Percentiles rank a stretch among this genome's conserved stretches.
Conservation (phyloP, 164 flowering plant genomes). For the Umbellularia californica region DNA sequence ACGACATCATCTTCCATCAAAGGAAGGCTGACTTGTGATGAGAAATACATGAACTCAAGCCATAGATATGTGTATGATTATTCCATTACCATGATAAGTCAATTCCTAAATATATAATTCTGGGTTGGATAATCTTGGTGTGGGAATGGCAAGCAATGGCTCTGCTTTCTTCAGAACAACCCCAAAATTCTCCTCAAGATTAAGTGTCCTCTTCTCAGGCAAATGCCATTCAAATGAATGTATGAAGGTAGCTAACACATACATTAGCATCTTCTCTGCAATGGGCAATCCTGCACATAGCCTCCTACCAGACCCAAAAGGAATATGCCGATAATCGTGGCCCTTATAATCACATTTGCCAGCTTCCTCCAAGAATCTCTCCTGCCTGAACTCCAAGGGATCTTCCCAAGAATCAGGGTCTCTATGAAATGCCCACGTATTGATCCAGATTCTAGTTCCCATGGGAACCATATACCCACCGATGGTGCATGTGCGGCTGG, state of each 20-base stretch:
- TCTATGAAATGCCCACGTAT: slow-evolving; percentile 44
- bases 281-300: slow-evolving; percentile 42
- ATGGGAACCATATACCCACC: slow-evolving; percentile 36
- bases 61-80: too few relatives aligned
- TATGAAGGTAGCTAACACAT: slow-evolving; percentile 31
- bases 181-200: slow-evolving; percentile 34
- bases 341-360: slow-evolving; percentile 20
- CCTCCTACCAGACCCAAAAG: slow-evolving; percentile 58
- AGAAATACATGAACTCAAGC: too few relatives aligned
- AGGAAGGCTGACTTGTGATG: too few relatives aligned
- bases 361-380: slow-evolving; percentile 20
- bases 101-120: slow-evolving; percentile 14
- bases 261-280: slow-evolving; percentile 33
- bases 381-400: slow-evolving; percentile 28
- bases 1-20: too few relatives aligned
- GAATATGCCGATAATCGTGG: slow-evolving; percentile 30
- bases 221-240: slow-evolving; percentile 41
- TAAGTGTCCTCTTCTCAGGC: slow-evolving; percentile 22
- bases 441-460: slow-evolving; percentile 27
- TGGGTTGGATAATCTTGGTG: slow-evolving; percentile 27
- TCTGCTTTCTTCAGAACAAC: slow-evolving; percentile 30
- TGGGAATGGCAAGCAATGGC: slow-evolving; percentile 38
- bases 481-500: slow-evolving; percentile 15
- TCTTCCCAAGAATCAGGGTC: slow-evolving; percentile 43
- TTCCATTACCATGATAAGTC: too few relatives aligned